Base-by-base conservation (phyloP, 2,329 filamentous ascomycete species). In the Cadophora luteo-olivacea region DNA sequence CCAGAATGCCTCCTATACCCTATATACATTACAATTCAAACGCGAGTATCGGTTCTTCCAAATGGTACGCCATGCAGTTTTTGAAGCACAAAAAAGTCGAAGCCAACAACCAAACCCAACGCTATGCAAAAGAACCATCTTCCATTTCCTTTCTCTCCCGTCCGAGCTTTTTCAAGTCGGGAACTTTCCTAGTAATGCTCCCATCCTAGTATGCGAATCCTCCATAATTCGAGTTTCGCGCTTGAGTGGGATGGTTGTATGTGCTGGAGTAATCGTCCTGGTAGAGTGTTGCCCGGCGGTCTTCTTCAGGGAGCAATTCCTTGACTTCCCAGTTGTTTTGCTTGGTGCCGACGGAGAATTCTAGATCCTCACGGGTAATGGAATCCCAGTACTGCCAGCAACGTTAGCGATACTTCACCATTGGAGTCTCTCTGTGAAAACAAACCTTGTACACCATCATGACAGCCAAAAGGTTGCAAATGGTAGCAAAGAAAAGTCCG, bases 371-470 rank as follows among this genome's bases (percentile, higher is more conserved):
- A 78, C 92, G 94, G 25, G 96, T 99, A 80, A 99, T 99, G 19
- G 94, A 97, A 79, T 99, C 96, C 96, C 96, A 99, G 84, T 97
- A 99, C 94, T 96, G 74, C 65, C 24, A 45, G 4, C 2, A 57
- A 54, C 25, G 51, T 74, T 66, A 74, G 65, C 41, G 64, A 24
- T 24, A 24, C 19, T 22, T n/a, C 4, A 14, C 12, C 16, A 19
- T 33, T 33, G 51, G 55, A n/a, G n/a, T n/a, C n/a, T 29, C 19
- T 8, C 12, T 8, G 62, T 9, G 29, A 25, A 51, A 66, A 77
- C 83, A 71, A 81, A 90, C 93, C 91, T 99, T 99, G 87, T 99
- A 99, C 48, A 99, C 90, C 96, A 98, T 99, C 96, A 99, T 99
- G 70, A 99, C 95, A 14, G 90, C 93, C 54, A 99, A 84, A 55